These are phyloP conservation scores for Coemansia sp. DNA, from an alignment of 192 early-diverging fungal species.

Conservation along the genomic window DNA sequence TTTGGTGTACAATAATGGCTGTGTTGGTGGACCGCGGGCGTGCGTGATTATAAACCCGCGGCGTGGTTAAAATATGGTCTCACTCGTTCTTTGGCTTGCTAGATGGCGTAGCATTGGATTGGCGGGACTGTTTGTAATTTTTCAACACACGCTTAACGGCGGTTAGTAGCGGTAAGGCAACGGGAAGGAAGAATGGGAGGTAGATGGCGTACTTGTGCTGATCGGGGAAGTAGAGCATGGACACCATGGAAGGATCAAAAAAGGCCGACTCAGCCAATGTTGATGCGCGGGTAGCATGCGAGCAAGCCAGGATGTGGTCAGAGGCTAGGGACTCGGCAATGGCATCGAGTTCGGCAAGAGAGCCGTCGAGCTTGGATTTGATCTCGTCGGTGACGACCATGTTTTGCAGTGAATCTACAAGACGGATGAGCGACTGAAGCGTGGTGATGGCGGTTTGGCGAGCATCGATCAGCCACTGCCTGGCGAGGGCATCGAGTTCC, in stretches of 20 bases:
- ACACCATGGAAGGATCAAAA: conserved; percentile 98
- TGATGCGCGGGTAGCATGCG: conserved; percentile 61
- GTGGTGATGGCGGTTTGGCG: conserved; percentile 69
- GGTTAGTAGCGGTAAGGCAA: conserved; percentile 67
- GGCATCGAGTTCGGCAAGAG: conserved; percentile 34
- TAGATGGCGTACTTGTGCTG: conserved; percentile 98
- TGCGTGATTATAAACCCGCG: no score
- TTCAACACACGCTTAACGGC: conserved; percentile 32
- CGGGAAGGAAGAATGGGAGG: conserved; percentile 91
- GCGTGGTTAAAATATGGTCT: not conserved
- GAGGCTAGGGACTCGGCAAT: conserved; percentile 29
- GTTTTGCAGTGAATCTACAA: conserved; percentile 76
- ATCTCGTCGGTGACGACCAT: conserved; percentile 95
- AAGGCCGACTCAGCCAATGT: conserved; percentile 81
- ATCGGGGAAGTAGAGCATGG: conserved; percentile 96
- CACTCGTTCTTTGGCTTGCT: not conserved
- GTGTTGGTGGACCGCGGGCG: no score
- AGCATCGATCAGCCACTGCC: conserved; percentile 68
- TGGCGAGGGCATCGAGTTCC: conserved; percentile 76
- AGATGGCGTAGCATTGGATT: not conserved
- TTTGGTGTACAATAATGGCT: no score
- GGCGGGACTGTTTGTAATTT: not conserved
- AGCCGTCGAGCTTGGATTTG: conserved; percentile 57
- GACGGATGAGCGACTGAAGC: conserved; percentile 70
- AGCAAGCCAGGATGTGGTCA: conserved; percentile 50